Base-by-base conservation (phyloP, 352 stramenopile species). In the Pythium chondricola region DNA sequence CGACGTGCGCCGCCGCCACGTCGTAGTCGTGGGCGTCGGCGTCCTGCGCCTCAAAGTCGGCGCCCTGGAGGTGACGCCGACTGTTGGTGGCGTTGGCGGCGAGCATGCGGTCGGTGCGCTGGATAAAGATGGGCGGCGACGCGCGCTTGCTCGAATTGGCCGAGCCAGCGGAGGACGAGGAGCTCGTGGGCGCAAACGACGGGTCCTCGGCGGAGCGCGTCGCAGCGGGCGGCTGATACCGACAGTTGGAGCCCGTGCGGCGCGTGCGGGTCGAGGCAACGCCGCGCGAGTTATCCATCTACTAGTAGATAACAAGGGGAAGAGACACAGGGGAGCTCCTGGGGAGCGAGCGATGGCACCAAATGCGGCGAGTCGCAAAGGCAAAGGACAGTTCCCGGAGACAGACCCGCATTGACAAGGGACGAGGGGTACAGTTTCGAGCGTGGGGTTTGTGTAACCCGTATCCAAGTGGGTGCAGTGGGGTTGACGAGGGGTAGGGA, bases 51-150 rank as follows among this genome's bases (percentile, higher is more conserved):
- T 45, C 8, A 18, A 33, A 33, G 31, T 11, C 43, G 31, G 4
- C 37, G 33, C 32, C 32, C 22, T 24, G n/a, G 4, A 21, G 13
- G 24, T 43, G n/a, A 43, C 20, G 35, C 36, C 16, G 36, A n/a
- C 22, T 43, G 39, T 38, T 42, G 30, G 18, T 47, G 26, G 43
- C 16, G 3, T 13, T 29, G 27, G 16, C 21, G 26, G 9, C 35
- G 18, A 46, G 37, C 20, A 48, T 24, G 42, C 55, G 48, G 46
- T 63, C 47, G n/a, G n/a, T n/a, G 21, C 53, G 55, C 38, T 37
- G 48, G 47, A 56, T 25, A 39, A 63, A 53, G 2, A 63, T 42
- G 0, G 55, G 48, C 21, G 55, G 55, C n/a, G 55, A 44, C 9
- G 42, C 37, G 43, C 45, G 43, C 26, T 41, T 53, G 42, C 14